These are phyloP conservation scores for Leccinum truebloodii DNA, from an alignment of 768 basidiomycete genomes.

Conservation along the genomic window DNA sequence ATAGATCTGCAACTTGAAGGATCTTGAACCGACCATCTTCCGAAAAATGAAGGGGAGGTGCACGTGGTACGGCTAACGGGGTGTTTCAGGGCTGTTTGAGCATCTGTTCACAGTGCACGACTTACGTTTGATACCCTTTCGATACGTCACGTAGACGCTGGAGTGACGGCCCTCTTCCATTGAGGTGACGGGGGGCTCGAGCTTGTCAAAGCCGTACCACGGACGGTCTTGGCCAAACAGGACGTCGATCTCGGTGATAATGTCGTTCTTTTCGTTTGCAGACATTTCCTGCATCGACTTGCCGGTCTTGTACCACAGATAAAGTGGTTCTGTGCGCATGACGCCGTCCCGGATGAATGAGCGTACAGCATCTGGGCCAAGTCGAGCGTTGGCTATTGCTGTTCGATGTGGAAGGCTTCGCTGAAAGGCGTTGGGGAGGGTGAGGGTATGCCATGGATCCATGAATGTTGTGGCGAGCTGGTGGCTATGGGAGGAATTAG, in stretches of 20 bases:
- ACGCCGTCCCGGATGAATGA: slow-evolving; percentile 69
- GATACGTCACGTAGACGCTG: slow-evolving; percentile 64
- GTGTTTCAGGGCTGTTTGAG: slow-evolving; percentile 2
- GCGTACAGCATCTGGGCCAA: slow-evolving; percentile 65
- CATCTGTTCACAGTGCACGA: not conserved
- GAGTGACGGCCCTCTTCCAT: slow-evolving; percentile 42
- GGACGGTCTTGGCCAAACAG: slow-evolving; percentile 81
- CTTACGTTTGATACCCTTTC: slow-evolving; percentile 75
- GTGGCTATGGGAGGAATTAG: slow-evolving; percentile 35
- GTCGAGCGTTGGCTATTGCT: slow-evolving; percentile 54
- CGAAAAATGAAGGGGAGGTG: slow-evolving; percentile 82
- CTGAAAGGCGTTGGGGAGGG: slow-evolving; percentile 57
- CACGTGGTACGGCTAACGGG: slow-evolving; percentile 59
- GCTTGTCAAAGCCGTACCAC: slow-evolving; percentile 84
- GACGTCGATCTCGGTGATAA: slow-evolving; percentile 90
- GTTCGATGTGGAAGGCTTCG: slow-evolving; percentile 46
- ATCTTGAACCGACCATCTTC: slow-evolving; percentile 84
- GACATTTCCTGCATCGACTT: slow-evolving; percentile 65
- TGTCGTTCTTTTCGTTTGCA: slow-evolving; percentile 51
- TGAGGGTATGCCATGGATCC: slow-evolving; percentile 50
- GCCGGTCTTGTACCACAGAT: slow-evolving; percentile 77
- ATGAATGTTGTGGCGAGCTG: slow-evolving; percentile 53
- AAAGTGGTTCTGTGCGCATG: slow-evolving; percentile 53
- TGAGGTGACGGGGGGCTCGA: slow-evolving; percentile 59
- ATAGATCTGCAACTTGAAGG: slow-evolving; percentile 90